Base-by-base conservation (phyloP, 345 rosid species). In the Luvunga scandens region DNA sequence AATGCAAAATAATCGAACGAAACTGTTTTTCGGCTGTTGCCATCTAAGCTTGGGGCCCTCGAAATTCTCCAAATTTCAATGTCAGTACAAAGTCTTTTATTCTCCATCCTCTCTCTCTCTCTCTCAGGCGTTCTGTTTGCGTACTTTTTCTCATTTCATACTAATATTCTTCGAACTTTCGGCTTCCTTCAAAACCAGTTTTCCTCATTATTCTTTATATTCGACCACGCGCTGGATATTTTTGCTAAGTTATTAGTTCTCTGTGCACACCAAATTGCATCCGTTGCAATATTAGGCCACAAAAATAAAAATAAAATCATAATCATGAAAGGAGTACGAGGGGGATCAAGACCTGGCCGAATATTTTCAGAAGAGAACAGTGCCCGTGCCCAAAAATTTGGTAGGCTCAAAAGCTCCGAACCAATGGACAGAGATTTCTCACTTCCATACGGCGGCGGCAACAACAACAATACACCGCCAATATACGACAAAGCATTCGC, bases 351-450 rank as follows among this genome's bases (percentile, higher is more conserved):
- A 48, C 65, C 57, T 2, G 70, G 73, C 45, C 76, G 78, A 16
- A 57, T 77, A 3, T 85, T 82, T 61, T 79, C 83, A 1, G 85
- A 84, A 25, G 81, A 82, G 7, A 80, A 31, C 45, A 77, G 81
- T 56, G 14, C 2, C n/a, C 87, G 67, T 34, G 76, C 87, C 53
- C 86, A 87, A 13, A 85, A 81, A 39, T 72, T 83, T 34, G 80
- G 81, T 31, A 84, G 84, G 57, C 71, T 82, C 34, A 86, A 71
- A 2, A 78, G 60, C 73, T 65, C 85, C 3, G 83, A 85, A 2
- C 71, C 82, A 0, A 25, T 24, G 36, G 84, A 74, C 55, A 80
- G 79, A 2, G 73, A 71, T 33, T 34, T 55, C 69, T 9, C 75
- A 5, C 16, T 28, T 34, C 75, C 30, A 25, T 7, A 7, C 28